phyloP scores from a whole-genome alignment of 208 protist genomes.

The Borovskyia barvae region DNA sequence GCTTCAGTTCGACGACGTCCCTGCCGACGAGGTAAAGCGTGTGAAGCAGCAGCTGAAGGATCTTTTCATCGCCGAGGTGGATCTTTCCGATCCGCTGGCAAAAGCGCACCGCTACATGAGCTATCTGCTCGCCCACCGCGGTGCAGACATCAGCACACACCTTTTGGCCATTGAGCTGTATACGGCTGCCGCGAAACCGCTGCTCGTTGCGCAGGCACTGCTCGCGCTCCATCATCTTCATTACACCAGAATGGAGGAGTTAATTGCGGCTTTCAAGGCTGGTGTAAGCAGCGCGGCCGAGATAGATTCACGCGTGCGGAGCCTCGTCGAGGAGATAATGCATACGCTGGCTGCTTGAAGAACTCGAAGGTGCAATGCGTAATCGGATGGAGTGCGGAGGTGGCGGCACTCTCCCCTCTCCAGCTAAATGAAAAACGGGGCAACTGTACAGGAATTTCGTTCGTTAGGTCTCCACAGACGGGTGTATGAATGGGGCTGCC shows the following conservation, averaged over 20 bases:
- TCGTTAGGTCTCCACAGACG: no score
- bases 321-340: slow-evolving; percentile 53
- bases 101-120: slow-evolving; percentile 78
- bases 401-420: no score
- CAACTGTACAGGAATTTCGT: no score
- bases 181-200: slow-evolving; percentile 49
- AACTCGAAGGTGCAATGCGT: no score
- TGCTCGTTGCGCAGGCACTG: slow-evolving; percentile 65
- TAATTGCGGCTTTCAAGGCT: slow-evolving; percentile 38
- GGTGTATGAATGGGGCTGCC: no score
- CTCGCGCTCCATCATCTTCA: slow-evolving; percentile 41
- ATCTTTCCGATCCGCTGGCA: slow-evolving; percentile 64
- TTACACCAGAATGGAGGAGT: slow-evolving; percentile 22
- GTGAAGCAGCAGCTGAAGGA: slow-evolving; percentile 50
- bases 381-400: background rate
- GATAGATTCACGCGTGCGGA: slow-evolving; percentile 51
- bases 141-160: slow-evolving; percentile 40
- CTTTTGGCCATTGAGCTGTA: slow-evolving; percentile 73
- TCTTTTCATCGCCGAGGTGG: slow-evolving; percentile 61
- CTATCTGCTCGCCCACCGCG: slow-evolving; percentile 53
- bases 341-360: slow-evolving; percentile 15
- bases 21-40: slow-evolving; percentile 65
- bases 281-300: slow-evolving; percentile 28
- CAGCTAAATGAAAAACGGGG: no score
- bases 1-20: slow-evolving; percentile 30